phyloP scores from a whole-genome alignment of 2,329 filamentous ascomycete genomes.

The Talaromyces sp. region DNA sequence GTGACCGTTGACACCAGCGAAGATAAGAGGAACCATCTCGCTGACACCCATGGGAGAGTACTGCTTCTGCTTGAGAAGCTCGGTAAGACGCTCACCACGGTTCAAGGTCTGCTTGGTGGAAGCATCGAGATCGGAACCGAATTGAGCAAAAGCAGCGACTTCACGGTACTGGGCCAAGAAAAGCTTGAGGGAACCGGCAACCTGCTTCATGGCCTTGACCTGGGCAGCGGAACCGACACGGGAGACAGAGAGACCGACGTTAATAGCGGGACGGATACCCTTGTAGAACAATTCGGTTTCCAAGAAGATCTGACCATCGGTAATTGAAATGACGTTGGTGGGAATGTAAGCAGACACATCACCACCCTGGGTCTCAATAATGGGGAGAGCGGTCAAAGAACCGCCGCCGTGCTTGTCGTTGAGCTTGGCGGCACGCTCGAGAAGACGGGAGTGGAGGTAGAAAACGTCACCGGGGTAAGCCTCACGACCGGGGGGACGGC shows the following conservation, averaged over 20 bases:
- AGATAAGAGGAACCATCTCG: constrained; percentile 99
- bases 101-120: constrained; percentile 96
- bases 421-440: constrained; percentile 99
- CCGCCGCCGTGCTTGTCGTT: constrained; percentile 91
- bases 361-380: constrained; percentile 99
- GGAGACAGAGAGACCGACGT: constrained; percentile 99
- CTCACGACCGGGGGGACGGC: constrained; percentile 97
- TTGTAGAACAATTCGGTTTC: constrained; percentile 99
- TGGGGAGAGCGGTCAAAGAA: constrained; percentile 91
- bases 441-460: constrained; percentile 98
- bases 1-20: constrained; percentile 96
- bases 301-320: constrained; percentile 99
- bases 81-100: constrained; percentile 98
- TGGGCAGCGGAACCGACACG: constrained; percentile 99
- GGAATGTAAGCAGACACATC: constrained; percentile 99
- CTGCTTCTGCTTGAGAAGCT: constrained; percentile 99
- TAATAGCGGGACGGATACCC: constrained; percentile 99
- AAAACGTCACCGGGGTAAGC: constrained; percentile 99
- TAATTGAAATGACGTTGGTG: constrained; percentile 99
- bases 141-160: constrained; percentile 98
- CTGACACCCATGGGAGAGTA: constrained; percentile 98
- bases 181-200: constrained; percentile 98
- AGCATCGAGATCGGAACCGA: constrained; percentile 99
- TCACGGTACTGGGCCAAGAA: constrained; percentile 99
- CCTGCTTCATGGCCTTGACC: constrained; percentile 99